These are phyloP conservation scores for Metarhizium sp. DNA, from an alignment of 2,329 filamentous ascomycete genomes.

Conservation along the genomic window DNA sequence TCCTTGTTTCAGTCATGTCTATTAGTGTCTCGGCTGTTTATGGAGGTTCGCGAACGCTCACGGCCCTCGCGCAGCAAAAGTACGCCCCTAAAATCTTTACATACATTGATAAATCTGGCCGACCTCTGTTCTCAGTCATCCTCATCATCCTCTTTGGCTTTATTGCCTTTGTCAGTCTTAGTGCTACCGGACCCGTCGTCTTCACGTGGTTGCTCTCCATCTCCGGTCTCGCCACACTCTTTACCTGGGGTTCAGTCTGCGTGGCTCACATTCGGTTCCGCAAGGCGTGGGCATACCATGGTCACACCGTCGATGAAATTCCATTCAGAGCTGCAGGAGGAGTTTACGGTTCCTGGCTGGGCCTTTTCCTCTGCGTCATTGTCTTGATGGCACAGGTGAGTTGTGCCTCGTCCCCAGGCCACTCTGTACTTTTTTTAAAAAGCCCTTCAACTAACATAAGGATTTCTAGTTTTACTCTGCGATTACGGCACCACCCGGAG, in stretches of 20 bases:
- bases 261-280: conserved; percentile 58
- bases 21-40: conserved; percentile 46
- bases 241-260: conserved; percentile 57
- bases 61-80: conserved; percentile 46
- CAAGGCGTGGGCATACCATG: conserved; percentile 46
- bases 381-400: conserved; percentile 45
- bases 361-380: conserved; percentile 46
- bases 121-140: conserved; percentile 36
- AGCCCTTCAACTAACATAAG: not conserved
- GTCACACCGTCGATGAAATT: conserved; percentile 56
- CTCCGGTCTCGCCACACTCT: conserved; percentile 51
- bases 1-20: conserved; percentile 43
- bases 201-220: conserved; percentile 56
- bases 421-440: not conserved
- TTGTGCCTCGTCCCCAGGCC: conserved; percentile 3
- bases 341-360: conserved; percentile 53
- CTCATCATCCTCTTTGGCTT: not conserved
- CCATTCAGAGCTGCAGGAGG: conserved; percentile 53
- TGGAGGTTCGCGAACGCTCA: conserved; percentile 45
- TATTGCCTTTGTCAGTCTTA: conserved; percentile 28
- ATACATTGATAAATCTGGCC: conserved; percentile 44
- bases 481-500: conserved; percentile 26
- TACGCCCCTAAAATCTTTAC: conserved; percentile 44
- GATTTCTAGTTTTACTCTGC: conserved; percentile 38
- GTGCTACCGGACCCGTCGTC: conserved; percentile 34